These are phyloP conservation scores for Xylariaceae sp. DNA, from an alignment of 2,329 filamentous ascomycete genomes.

Conservation along the genomic window DNA sequence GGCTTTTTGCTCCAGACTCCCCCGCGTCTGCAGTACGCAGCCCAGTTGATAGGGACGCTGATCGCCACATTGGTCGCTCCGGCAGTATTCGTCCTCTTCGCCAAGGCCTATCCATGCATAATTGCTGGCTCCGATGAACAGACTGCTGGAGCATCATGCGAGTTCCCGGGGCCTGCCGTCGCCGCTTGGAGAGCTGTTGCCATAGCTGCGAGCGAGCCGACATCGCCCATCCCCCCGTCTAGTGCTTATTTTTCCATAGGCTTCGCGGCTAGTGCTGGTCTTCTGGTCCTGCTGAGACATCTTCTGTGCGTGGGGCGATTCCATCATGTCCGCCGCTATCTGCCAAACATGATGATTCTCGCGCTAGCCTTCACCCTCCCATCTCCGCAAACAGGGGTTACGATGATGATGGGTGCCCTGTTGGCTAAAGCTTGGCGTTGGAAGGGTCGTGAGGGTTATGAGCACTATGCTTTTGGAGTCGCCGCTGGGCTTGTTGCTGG, in stretches of 20 bases:
- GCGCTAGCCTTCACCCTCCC: constrained; percentile 63
- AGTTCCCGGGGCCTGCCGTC: constrained; percentile 53
- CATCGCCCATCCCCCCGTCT: constrained; percentile 57
- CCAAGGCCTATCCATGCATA: constrained; percentile 57
- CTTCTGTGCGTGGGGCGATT: constrained; percentile 54
- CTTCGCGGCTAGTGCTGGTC: constrained; percentile 53
- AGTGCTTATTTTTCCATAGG: constrained; percentile 60
- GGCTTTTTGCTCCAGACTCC: constrained; percentile 55
- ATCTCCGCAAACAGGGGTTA: constrained; percentile 59
- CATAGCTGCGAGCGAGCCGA: constrained; percentile 59
- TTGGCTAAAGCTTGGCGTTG: constrained; percentile 58
- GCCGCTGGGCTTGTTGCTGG: constrained; percentile 66
- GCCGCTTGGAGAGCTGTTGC: constrained; percentile 55
- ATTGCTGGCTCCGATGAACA: constrained; percentile 40
- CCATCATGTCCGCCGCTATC: constrained; percentile 58
- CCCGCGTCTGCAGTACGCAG: constrained; percentile 53
- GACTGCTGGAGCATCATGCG: constrained; percentile 37
- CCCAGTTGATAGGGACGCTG: constrained; percentile 53
- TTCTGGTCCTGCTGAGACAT: constrained; percentile 57
- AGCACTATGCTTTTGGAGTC: constrained; percentile 60
- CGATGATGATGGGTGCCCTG: constrained; percentile 59
- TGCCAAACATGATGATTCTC: constrained; percentile 66
- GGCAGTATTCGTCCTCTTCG: constrained; percentile 56
- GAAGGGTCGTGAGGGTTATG: constrained; percentile 52
- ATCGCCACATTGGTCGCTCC: constrained; percentile 56